Evolutionary conservation across 2,329 filamentous ascomycete genomes (phyloP), one percentile per base, ranked within the genome.

Genomic region (Orbilia oligospora): DNA sequence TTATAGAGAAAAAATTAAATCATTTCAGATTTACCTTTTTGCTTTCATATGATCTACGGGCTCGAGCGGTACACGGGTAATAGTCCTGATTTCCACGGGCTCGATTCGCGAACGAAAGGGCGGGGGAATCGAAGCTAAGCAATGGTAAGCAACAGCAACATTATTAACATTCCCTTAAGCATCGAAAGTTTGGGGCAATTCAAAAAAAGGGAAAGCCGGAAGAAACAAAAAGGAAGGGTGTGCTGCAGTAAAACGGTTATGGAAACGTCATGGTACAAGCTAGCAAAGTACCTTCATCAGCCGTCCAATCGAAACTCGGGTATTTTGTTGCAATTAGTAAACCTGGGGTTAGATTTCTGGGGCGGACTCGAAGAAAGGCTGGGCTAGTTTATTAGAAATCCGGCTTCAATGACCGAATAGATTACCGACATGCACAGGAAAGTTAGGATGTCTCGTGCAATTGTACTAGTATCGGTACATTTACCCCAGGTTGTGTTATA

Each of bases 221-320:
- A 20, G 44, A 46, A 72, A 64, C 53, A 41, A n/a, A 36, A 8
- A 1, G 2, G 8, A 9, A 78, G 75, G 68, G 75, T 78, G 75
- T 78, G 75, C 68, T 72, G 75, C 75, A 77, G 30, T 9, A n/a
- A 53, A 77, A 77, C 66, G 41, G 61, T 71, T 77, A 36, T 33
- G 63, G 75, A 51, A 78, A 72, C 75, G 75, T 78, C 75, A 78
- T 78, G 68, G 67, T 30, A 27, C 36, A 66, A 46, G 56, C 41
- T 53, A 38, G 44, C 55, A 30, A 53, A 33, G 53, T 49, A 77
- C 48, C 12, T 30, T 22, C 56, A 22, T 49, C 46, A 51, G 8
- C 67, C 41, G 41, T 48, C 72, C 66, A 76, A 76, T 76, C 8
- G 66, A 66, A 56, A 36, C 46, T 24, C 33, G 61, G 22, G 44